Evolutionary conservation across 1,139 yeast genomes (phyloP).

Genomic region (Saccharomyces hybrid): DNA sequence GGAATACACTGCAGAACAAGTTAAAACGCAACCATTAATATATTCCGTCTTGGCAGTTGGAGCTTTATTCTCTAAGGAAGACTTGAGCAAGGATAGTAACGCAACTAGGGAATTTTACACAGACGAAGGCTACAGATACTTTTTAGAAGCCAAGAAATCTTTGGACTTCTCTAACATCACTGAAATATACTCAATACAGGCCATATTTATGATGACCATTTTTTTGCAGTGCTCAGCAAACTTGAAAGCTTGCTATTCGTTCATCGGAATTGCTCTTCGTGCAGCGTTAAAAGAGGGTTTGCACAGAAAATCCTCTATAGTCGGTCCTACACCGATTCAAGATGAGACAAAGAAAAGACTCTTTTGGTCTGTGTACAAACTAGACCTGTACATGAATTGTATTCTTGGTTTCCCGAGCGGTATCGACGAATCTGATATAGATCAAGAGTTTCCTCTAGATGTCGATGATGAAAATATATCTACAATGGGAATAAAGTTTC

Average conservation of each 20-base stretch:
- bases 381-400: slow-evolving; percentile 84
- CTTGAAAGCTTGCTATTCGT: slow-evolving; percentile 79
- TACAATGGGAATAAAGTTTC: slow-evolving; percentile 34
- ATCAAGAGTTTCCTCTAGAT: slow-evolving; percentile 75
- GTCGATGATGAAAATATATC: slow-evolving; percentile 81
- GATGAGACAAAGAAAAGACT: slow-evolving; percentile 75
- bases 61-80: slow-evolving; percentile 50
- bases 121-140: slow-evolving; percentile 78
- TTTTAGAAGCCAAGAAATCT: slow-evolving; percentile 71
- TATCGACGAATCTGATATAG: slow-evolving; percentile 64
- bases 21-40: slow-evolving; percentile 67
- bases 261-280: slow-evolving; percentile 79
- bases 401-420: slow-evolving; percentile 69
- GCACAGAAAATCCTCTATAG: slow-evolving; percentile 53
- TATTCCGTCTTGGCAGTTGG: slow-evolving; percentile 73
- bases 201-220: slow-evolving; percentile 59
- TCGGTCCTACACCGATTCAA: slow-evolving; percentile 48
- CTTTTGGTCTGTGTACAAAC: slow-evolving; percentile 82
- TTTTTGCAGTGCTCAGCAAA: slow-evolving; percentile 86
- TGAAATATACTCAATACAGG: slow-evolving; percentile 62
- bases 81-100: slow-evolving; percentile 36
- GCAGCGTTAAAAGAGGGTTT: slow-evolving; percentile 79
- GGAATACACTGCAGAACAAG: slow-evolving; percentile 66
- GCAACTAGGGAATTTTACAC: slow-evolving; percentile 41
- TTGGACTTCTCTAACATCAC: slow-evolving; percentile 61